A percentile compares a stretch with the other conserved stretches of the same genome.
These are phyloP conservation scores for Debaryomyces robertsiae DNA, from an alignment of 1,139 yeast genomes.

Conservation along the genomic window DNA sequence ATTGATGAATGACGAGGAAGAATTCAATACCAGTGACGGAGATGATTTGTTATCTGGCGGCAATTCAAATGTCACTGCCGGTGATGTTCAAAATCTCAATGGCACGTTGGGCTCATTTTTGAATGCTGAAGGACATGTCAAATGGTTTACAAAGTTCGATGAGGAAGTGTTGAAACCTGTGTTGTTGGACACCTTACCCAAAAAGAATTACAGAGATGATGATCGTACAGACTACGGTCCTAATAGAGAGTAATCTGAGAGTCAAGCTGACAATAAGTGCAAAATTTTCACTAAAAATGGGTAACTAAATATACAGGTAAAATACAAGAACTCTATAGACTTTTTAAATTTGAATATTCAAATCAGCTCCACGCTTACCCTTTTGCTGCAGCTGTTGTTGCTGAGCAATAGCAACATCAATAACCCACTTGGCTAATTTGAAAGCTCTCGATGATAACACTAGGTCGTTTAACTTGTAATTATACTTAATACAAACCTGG, in stretches of 20 bases:
- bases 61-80: constrained; percentile 9
- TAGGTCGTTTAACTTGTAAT: constrained; percentile 63
- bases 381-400: constrained; percentile 29
- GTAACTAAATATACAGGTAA: constrained; percentile 7
- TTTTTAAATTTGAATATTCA: constrained; percentile 6
- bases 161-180: constrained; percentile 97
- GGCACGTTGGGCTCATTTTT: constrained; percentile 47
- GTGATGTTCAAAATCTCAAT: constrained; percentile 11
- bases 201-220: constrained; percentile 15
- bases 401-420: constrained; percentile 64
- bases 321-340: constrained; percentile 1
- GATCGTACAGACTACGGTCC: constrained; percentile 1
- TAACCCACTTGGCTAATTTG: constrained; percentile 70
- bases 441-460: constrained; percentile 62
- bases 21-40: constrained; percentile 37
- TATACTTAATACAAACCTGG: constrained; percentile 63
- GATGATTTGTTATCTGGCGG: constrained; percentile 34
- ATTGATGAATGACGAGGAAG: constrained; percentile 37
- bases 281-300: no score
- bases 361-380: constrained; percentile 5
- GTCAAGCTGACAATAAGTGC: no score
- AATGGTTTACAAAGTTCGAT: constrained; percentile 92
- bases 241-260: not conserved
- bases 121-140: constrained; percentile 75
- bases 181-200: constrained; percentile 61